Conservation (phyloP, 1,139 yeast genomes). For the Taphrina deformans region DNA sequence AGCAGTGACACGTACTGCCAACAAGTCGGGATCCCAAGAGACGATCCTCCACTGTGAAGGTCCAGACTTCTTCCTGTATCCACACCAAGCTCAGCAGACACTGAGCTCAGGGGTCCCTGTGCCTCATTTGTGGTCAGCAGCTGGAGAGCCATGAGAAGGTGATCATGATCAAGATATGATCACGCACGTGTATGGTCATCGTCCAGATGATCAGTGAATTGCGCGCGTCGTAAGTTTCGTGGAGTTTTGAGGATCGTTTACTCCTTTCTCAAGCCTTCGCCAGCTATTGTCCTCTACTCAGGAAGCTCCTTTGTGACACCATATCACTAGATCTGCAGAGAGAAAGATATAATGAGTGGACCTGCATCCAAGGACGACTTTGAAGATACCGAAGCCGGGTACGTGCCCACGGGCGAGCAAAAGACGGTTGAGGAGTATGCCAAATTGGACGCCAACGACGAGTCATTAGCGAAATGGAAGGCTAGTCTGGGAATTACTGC, state of each 20-base stretch:
- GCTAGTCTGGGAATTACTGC: conserved; percentile 74
- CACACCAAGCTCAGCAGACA: no score
- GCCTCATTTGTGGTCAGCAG: not conserved
- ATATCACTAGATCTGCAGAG: not conserved
- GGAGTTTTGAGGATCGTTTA: conserved; percentile 8
- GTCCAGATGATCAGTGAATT: not conserved
- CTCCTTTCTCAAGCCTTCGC: no score
- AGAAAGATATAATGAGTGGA: not conserved
- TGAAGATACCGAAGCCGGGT: conserved; percentile 11
- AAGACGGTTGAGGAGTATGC: conserved; percentile 84
- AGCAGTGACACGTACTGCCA: no score
- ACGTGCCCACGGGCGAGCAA: conserved; percentile 56
- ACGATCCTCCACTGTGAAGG: no score
- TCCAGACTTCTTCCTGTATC: no score
- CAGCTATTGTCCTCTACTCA: no score
- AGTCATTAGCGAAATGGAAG: conserved; percentile 89
- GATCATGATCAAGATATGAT: no score
- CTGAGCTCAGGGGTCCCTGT: no score
- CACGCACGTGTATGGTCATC: no score
- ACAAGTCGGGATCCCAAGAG: no score
- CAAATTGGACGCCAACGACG: conserved; percentile 79
- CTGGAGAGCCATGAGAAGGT: not conserved
- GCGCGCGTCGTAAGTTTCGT: not conserved
- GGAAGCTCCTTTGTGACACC: not conserved
- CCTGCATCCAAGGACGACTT: conserved; percentile 15